Percentiles rank a stretch among this genome's conserved stretches.
phyloP scores from a whole-genome alignment of 2,329 filamentous ascomycete genomes.

The Alternaria sp. region DNA sequence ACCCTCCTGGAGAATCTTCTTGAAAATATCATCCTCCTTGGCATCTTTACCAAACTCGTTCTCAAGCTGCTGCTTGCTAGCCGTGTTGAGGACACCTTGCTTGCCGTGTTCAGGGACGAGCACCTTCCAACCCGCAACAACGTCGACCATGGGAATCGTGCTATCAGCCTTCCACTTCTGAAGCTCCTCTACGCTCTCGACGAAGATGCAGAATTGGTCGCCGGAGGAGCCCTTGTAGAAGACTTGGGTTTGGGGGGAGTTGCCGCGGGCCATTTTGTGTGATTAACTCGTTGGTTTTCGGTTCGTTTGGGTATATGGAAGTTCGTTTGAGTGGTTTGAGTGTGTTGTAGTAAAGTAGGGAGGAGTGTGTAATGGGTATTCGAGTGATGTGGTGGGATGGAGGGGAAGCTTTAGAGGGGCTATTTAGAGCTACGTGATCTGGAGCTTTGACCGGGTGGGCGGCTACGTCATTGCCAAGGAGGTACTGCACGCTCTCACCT shows the following conservation, averaged over 20 bases:
- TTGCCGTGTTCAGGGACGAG: slow-evolving; percentile 87
- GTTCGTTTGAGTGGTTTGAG: background rate
- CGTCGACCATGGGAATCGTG: slow-evolving; percentile 78
- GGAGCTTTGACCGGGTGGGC: slow-evolving; percentile 19
- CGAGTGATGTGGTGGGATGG: slow-evolving; percentile 5
- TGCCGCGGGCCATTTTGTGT: slow-evolving; percentile 45
- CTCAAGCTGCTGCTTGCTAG: slow-evolving; percentile 76
- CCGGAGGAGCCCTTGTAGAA: slow-evolving; percentile 76
- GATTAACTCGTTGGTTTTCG: too few relatives aligned
- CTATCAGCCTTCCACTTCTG: slow-evolving; percentile 85
- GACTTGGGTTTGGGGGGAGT: slow-evolving; percentile 74
- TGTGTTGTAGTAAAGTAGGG: background rate
- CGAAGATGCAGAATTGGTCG: slow-evolving; percentile 73
- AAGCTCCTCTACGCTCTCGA: slow-evolving; percentile 66
- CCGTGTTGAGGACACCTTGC: slow-evolving; percentile 78
- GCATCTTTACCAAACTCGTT: slow-evolving; percentile 81
- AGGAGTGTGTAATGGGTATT: background rate
- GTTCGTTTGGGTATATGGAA: too few relatives aligned
- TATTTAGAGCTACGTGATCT: slow-evolving; percentile 32
- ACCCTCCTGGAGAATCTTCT: slow-evolving; percentile 80
- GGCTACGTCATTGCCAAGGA: slow-evolving; percentile 42
- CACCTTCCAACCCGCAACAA: slow-evolving; percentile 87
- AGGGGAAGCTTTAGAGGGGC: slow-evolving; percentile 44
- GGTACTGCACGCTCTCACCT: too few relatives aligned
- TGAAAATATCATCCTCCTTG: slow-evolving; percentile 80